phyloP scores from a whole-genome alignment of 768 basidiomycete genomes.

The Royoungia palumana region DNA sequence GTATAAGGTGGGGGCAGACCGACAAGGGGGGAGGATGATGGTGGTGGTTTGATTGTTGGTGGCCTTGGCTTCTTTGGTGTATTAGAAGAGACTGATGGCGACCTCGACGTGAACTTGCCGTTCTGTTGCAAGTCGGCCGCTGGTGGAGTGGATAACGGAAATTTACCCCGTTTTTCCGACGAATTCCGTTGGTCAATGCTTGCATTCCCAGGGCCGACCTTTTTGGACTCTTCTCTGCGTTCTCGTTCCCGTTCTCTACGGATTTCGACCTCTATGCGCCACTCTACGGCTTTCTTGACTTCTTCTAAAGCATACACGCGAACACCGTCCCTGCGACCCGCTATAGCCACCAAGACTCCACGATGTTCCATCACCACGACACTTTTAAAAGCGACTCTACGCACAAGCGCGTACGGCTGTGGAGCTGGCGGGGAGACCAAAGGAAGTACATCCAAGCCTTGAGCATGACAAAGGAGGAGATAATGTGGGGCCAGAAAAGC shows the following conservation, averaged over 20 bases:
- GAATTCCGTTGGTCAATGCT: constrained; percentile 39
- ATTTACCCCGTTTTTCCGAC: constrained; percentile 46
- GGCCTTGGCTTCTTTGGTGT: constrained; percentile 26
- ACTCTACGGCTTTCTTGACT: constrained; percentile 81
- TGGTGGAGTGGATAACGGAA: constrained; percentile 50
- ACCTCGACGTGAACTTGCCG: constrained; percentile 17
- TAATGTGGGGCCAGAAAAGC: constrained; percentile 80
- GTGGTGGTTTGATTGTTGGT: constrained; percentile 23
- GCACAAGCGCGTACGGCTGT: constrained; percentile 78
- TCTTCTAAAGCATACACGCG: constrained; percentile 87
- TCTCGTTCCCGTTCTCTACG: constrained; percentile 69
- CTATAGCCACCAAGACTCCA: constrained; percentile 86
- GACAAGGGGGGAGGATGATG: constrained; percentile 29
- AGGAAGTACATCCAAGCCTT: constrained; percentile 85
- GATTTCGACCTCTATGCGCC: constrained; percentile 80
- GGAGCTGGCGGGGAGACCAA: constrained; percentile 68
- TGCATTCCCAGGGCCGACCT: constrained; percentile 35
- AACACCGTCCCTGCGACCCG: constrained; percentile 81
- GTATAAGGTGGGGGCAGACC: constrained; percentile 69
- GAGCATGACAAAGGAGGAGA: constrained; percentile 78
- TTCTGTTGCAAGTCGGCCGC: constrained; percentile 28
- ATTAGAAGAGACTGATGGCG: constrained; percentile 18
- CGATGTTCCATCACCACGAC: constrained; percentile 94
- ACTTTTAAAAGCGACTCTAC: constrained; percentile 77
- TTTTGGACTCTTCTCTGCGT: constrained; percentile 67